Evolutionary conservation across 2,329 filamentous ascomycete genomes (phyloP).

Genomic region (Akanthomyces lecanii): DNA sequence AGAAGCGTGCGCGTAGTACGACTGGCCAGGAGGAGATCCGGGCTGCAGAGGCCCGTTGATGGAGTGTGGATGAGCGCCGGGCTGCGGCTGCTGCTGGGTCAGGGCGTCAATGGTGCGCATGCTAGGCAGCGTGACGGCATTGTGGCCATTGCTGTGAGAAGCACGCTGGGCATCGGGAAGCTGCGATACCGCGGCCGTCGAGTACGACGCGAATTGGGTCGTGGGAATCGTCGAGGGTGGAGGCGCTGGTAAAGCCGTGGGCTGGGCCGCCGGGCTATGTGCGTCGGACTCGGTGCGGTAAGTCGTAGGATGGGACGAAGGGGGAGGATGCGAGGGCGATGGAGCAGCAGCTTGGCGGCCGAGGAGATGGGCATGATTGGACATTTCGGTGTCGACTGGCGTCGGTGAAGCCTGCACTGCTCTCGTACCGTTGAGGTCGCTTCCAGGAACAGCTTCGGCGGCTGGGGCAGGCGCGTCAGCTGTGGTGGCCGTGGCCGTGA

Average conservation of each 20-base stretch:
- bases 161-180: background rate
- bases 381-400: slow-evolving; percentile 29
- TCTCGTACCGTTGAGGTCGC: background rate
- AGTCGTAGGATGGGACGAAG: background rate
- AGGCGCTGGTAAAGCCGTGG: slow-evolving; percentile 21
- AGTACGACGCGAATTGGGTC: slow-evolving; percentile 10
- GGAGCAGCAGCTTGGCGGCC: background rate
- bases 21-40: slow-evolving; percentile 26
- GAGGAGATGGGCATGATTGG: slow-evolving; percentile 25
- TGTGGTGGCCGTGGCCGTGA: background rate
- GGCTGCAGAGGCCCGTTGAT: slow-evolving; percentile 31
- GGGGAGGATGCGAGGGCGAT: slow-evolving; percentile 15
- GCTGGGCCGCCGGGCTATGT: slow-evolving; percentile 19
- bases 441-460: background rate
- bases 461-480: background rate
- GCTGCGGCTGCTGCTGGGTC: slow-evolving; percentile 23
- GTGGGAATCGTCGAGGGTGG: slow-evolving; percentile 1
- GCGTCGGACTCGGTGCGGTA: slow-evolving; percentile 17
- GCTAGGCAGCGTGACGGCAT: slow-evolving; percentile 35
- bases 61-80: slow-evolving; percentile 9
- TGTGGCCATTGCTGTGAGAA: slow-evolving; percentile 26
- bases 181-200: background rate
- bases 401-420: slow-evolving; percentile 10
- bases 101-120: slow-evolving; percentile 39
- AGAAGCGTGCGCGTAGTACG: slow-evolving; percentile 41